phyloP scores from a whole-genome alignment of 352 stramenopile species.

The Globisporangium spinosum region DNA sequence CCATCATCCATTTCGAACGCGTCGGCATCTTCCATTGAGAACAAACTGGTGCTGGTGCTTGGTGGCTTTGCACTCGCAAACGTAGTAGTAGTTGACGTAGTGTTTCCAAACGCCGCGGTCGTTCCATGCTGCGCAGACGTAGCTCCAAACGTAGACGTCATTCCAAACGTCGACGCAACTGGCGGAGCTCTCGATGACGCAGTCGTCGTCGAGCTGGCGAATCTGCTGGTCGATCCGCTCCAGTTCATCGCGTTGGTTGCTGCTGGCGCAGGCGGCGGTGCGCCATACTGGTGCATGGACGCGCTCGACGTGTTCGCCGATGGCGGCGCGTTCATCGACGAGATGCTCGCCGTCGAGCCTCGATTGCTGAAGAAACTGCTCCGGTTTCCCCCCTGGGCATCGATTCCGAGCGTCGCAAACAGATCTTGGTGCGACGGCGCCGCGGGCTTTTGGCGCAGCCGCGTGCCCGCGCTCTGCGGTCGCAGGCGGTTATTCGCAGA shows the following conservation, averaged over 20 bases:
- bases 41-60: slow-evolving; percentile 37
- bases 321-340: slow-evolving; percentile 15
- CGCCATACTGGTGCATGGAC: slow-evolving; percentile 16
- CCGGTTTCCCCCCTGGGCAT: slow-evolving; percentile 26
- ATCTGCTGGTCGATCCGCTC: slow-evolving; percentile 16
- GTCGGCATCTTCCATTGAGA: slow-evolving; percentile 74
- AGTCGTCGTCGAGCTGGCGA: slow-evolving; percentile 1
- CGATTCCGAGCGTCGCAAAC: slow-evolving; percentile 51
- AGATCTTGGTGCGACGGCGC: slow-evolving; percentile 40
- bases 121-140: background rate
- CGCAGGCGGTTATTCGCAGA: slow-evolving; percentile 19
- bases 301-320: slow-evolving; percentile 13
- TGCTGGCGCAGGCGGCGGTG: slow-evolving; percentile 12
- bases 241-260: slow-evolving; percentile 15
- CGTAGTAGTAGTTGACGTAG: slow-evolving; percentile 1
- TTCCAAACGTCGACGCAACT: slow-evolving; percentile 1
- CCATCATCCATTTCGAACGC: slow-evolving; percentile 60
- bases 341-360: slow-evolving; percentile 20
- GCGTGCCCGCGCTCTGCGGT: slow-evolving; percentile 52
- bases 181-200: slow-evolving; percentile 2
- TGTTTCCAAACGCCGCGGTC: slow-evolving; percentile 1
- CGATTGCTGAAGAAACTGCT: slow-evolving; percentile 24
- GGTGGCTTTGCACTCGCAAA: slow-evolving; percentile 19
- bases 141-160: slow-evolving; percentile 4
- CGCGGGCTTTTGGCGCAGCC: slow-evolving; percentile 52